Percentiles rank a stretch among this genome's conserved stretches.
phyloP scores from a whole-genome alignment of 352 stramenopile genomes.

The Globisporangium recalcitrans region DNA sequence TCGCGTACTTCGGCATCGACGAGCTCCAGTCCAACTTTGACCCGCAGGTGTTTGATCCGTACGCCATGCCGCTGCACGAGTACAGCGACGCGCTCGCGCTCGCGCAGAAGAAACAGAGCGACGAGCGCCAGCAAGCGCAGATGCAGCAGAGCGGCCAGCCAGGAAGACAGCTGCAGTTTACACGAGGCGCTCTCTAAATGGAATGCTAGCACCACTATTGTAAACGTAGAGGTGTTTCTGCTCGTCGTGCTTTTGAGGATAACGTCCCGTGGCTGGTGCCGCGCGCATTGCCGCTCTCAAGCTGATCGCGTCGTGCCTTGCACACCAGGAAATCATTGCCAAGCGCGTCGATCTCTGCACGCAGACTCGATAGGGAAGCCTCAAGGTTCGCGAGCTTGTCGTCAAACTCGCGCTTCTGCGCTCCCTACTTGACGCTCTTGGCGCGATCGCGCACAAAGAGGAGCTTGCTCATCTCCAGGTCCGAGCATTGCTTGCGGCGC shows the following conservation, averaged over 20 bases:
- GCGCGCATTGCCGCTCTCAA: constrained; percentile 8
- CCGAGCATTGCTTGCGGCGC: constrained; percentile 32
- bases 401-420: constrained; percentile 41
- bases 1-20: constrained; percentile 84
- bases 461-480: constrained; percentile 40
- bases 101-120: constrained; percentile 53
- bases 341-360: constrained; percentile 15
- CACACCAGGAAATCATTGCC: constrained; percentile 13
- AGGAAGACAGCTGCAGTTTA: constrained; percentile 21
- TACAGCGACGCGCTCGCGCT: constrained; percentile 58
- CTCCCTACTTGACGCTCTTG: constrained; percentile 55
- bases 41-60: constrained; percentile 59
- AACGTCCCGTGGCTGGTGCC: constrained; percentile 8
- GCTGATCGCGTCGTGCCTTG: constrained; percentile 9
- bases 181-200: constrained; percentile 6
- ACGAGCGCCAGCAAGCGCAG: constrained; percentile 34
- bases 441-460: constrained; percentile 38
- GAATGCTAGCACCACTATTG: no score
- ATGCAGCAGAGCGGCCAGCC: constrained; percentile 22
- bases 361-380: constrained; percentile 14
- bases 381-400: constrained; percentile 34
- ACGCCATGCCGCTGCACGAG: constrained; percentile 62
- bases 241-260: background rate
- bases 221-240: background rate
- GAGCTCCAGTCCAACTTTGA: constrained; percentile 74